Evolutionary conservation across 495 filamentous ascomycete species (phyloP).

Genomic region (Penicillium lagena): DNA sequence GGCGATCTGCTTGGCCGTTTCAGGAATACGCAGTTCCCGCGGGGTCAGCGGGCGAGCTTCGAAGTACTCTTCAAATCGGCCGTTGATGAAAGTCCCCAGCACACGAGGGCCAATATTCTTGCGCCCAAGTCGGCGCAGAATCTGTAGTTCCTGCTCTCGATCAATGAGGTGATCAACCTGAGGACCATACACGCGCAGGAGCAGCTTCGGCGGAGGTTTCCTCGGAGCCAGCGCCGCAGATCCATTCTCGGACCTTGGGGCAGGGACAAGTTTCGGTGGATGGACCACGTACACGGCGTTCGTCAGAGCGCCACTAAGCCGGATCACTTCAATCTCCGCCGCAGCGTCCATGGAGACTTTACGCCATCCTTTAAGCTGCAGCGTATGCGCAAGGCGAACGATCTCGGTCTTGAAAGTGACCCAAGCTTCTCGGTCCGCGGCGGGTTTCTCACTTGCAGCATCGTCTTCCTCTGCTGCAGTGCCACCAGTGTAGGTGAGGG

Average conservation of each 20-base stretch:
- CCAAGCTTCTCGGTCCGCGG: conserved; percentile 72
- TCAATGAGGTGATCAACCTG: conserved; percentile 96
- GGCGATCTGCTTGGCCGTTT: conserved; percentile 88
- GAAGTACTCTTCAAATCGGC: conserved; percentile 93
- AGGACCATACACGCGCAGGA: conserved; percentile 90
- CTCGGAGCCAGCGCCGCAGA: conserved; percentile 31
- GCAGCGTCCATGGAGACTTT: conserved; percentile 67
- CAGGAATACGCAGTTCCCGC: conserved; percentile 69
- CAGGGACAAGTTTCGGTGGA: conserved; percentile 57
- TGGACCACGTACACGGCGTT: conserved; percentile 94
- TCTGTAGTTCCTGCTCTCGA: conserved; percentile 79
- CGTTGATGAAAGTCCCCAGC: conserved; percentile 90
- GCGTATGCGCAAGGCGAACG: conserved; percentile 78
- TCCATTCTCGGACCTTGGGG: conserved; percentile 28
- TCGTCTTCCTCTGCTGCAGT: conserved; percentile 40
- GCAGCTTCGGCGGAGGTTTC: conserved; percentile 64
- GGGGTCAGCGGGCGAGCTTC: conserved; percentile 73
- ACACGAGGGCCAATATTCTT: conserved; percentile 91
- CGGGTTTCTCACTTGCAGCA: conserved; percentile 28
- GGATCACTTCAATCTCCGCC: conserved; percentile 67
- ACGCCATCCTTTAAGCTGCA: conserved; percentile 86
- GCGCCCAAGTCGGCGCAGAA: conserved; percentile 76
- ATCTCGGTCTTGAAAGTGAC: conserved; percentile 82
- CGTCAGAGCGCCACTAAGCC: conserved; percentile 88
- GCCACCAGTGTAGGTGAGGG: conserved; percentile 65